Evolutionary conservation across 495 filamentous ascomycete species (phyloP), one percentile per base, ranked within the genome.

Genomic region (Filosporella fistucella): DNA sequence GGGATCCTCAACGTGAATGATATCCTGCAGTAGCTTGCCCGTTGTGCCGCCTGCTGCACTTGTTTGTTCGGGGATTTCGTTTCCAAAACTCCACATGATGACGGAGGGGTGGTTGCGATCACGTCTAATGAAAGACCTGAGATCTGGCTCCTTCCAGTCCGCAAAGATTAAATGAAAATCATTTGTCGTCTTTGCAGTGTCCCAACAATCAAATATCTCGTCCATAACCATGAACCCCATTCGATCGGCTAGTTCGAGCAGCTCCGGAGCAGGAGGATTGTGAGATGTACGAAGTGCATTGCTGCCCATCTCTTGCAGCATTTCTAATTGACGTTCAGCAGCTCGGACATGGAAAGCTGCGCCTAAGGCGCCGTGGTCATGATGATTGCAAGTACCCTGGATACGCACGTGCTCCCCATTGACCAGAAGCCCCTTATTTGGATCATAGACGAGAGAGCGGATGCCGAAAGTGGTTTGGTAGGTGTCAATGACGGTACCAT

Each of bases 141-240:
- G 63, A 47, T 77, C 69, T 4, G 64, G 56, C 56, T 75, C 70
- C 42, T 65, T 59, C 72, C 74, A 77, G 45, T 71, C 67, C 0
- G 53, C 25, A 35, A 69, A 77, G 38, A 75, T 65, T 11, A 67
- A 49, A 41, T 72, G 68, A 47, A 65, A 77, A 50, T 75, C 71
- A 47, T 73, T 69, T 1, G 24, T 41, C 1, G 55, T 65, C 55
- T 77, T 77, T n/a, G 35, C 20, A 13, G 22, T 43, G 20, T 51
- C 54, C 74, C 72, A 75, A 30, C 42, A 52, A 49, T 77, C 74
- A 55, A 77, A 74, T 26, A 70, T 68, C 46, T 74, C 71, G 51
- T 72, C 68, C 11, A 84, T 54, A 1, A 85, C 67, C 61, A 85
- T 62, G 28, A 85, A 59, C 0, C 80, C 81, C 56, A 78, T 64